Percentiles rank a stretch among this genome's conserved stretches.
phyloP scores from a whole-genome alignment of 106 monocot genomes.

The Vanilla planifolia region DNA sequence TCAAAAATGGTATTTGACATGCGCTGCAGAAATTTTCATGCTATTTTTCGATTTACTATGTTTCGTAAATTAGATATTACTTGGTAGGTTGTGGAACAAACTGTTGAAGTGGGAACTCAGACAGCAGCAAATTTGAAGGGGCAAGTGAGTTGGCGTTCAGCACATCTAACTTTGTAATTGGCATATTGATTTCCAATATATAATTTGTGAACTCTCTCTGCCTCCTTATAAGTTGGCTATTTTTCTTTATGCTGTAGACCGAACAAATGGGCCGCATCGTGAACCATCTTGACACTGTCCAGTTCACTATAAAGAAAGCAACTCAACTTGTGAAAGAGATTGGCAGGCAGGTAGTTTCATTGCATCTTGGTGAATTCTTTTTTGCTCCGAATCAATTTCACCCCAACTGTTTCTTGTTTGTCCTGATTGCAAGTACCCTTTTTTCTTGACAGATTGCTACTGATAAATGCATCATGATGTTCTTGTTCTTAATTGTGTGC shows the following conservation, averaged over 20 bases:
- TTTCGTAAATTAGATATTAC: constrained; percentile 9
- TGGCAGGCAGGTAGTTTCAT: constrained; percentile 64
- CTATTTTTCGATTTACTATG: background rate
- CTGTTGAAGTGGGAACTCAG: constrained; percentile 86
- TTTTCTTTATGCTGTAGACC: constrained; percentile 39
- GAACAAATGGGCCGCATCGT: constrained; percentile 94
- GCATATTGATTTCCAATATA: background rate
- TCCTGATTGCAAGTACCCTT: background rate
- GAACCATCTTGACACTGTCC: constrained; percentile 85
- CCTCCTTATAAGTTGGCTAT: background rate
- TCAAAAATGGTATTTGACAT: constrained; percentile 57
- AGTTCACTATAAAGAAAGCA: constrained; percentile 89
- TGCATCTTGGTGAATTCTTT: background rate
- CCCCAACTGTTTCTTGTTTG: background rate
- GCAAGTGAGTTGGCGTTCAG: constrained; percentile 52
- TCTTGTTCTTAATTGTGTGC: constrained; percentile 72
- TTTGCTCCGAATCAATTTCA: background rate
- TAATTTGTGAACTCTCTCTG: background rate
- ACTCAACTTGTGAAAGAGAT: constrained; percentile 83
- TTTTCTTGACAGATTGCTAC: constrained; percentile 71
- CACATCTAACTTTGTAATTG: background rate
- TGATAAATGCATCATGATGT: constrained; percentile 93
- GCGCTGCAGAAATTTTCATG: background rate
- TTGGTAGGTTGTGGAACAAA: constrained; percentile 86
- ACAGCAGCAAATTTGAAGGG: constrained; percentile 72